Percentiles rank a stretch among this genome's conserved stretches.
Conservation (phyloP, 2,329 filamentous ascomycete genomes). For the Gnomoniopsis sp. region DNA sequence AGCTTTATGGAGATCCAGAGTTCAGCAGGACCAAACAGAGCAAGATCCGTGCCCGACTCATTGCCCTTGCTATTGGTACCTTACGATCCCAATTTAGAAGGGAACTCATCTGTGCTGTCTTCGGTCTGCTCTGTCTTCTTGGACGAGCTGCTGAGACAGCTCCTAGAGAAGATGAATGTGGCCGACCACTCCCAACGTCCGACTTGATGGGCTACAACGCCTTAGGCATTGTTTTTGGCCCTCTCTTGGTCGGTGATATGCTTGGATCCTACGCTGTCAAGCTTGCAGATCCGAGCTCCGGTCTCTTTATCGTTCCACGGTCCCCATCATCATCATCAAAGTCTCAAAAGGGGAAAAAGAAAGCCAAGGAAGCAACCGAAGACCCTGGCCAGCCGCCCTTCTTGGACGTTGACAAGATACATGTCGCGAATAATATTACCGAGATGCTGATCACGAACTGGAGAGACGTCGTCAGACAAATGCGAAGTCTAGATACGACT, state of each 20-base stretch:
- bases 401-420: constrained; percentile 50
- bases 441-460: constrained; percentile 66
- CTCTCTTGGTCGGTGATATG: constrained; percentile 57
- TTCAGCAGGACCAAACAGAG: constrained; percentile 50
- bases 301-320: constrained; percentile 39
- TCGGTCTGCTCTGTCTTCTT: constrained; percentile 61
- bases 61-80: constrained; percentile 59
- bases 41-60: constrained; percentile 59
- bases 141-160: constrained; percentile 54
- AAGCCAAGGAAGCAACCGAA: constrained; percentile 22
- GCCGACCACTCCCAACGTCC: constrained; percentile 49
- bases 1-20: constrained; percentile 50
- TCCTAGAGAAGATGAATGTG: constrained; percentile 48
- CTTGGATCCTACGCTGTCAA: constrained; percentile 49
- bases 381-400: constrained; percentile 20
- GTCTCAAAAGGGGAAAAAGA: constrained; percentile 38
- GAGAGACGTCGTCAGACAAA: constrained; percentile 60
- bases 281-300: constrained; percentile 37
- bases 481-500: constrained; percentile 42
- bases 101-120: constrained; percentile 64
- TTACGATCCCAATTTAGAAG: constrained; percentile 58
- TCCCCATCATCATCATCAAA: constrained; percentile 40
- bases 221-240: constrained; percentile 63
- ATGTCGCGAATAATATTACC: constrained; percentile 55
- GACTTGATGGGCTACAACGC: constrained; percentile 64